Conservation (phyloP, 257 asterid species). For the Nicotiana noctiflora region DNA sequence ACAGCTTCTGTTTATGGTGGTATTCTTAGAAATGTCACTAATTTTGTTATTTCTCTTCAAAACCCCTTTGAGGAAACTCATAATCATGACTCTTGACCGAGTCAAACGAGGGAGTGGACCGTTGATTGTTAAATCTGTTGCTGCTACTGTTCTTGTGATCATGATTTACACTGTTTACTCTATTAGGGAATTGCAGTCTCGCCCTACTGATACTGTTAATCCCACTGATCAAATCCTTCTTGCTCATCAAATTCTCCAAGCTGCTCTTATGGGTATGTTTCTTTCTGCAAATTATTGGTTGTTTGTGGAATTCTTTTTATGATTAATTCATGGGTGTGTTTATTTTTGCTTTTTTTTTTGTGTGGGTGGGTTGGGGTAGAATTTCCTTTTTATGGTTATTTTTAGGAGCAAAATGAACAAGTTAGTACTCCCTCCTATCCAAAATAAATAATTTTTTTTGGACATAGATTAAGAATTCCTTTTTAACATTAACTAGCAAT, state of each 20-base stretch:
- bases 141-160: conserved; percentile 23
- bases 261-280: conserved; percentile 18
- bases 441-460: no score
- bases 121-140: conserved; percentile 29
- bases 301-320: background rate
- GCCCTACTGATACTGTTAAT: conserved; percentile 19
- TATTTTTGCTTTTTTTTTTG: background rate
- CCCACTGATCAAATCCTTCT: conserved; percentile 21
- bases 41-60: conserved; percentile 26
- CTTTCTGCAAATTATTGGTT: background rate
- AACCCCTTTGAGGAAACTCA: conserved; percentile 37
- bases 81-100: conserved; percentile 30
- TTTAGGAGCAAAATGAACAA: background rate
- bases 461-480: no score
- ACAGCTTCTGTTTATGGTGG: conserved; percentile 21
- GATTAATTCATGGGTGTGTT: background rate
- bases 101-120: conserved; percentile 37
- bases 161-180: conserved; percentile 26
- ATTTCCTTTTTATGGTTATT: background rate
- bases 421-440: no score
- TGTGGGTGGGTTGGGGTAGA: background rate
- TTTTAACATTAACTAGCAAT: no score
- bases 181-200: conserved; percentile 19
- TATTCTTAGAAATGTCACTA: conserved; percentile 27
- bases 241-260: conserved; percentile 14